A percentile compares a stretch with the other conserved stretches of the same genome.
These are phyloP conservation scores for Crithidia sp. DNA, from an alignment of 208 protist species.

Conservation along the genomic window DNA sequence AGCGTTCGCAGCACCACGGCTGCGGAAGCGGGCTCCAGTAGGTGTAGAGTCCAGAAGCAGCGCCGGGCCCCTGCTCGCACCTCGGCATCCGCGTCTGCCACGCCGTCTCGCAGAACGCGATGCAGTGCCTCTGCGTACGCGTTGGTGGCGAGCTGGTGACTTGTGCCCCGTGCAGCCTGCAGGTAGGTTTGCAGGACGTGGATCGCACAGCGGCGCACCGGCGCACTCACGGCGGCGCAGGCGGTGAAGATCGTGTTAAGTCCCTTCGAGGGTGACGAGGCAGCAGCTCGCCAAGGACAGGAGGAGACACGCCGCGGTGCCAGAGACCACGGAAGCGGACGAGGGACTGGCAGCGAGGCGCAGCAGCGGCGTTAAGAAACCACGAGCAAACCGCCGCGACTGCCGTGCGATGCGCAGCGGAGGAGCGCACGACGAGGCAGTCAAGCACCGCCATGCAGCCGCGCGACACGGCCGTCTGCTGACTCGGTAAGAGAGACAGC, in stretches of 20 bases:
- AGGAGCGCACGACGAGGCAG: neutral
- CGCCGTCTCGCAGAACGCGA: constrained; percentile 38
- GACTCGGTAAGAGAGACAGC: constrained; percentile 46
- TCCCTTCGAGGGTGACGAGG: constrained; percentile 52
- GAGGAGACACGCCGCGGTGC: constrained; percentile 38
- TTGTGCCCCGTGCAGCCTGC: constrained; percentile 44
- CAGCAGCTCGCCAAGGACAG: constrained; percentile 32
- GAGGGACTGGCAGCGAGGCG: constrained; percentile 40
- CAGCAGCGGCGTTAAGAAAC: constrained; percentile 55
- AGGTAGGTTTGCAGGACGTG: constrained; percentile 42
- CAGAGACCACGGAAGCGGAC: constrained; percentile 19
- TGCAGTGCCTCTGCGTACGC: constrained; percentile 43
- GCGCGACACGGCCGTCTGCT: constrained; percentile 27
- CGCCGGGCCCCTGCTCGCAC: constrained; percentile 41
- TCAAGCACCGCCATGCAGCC: constrained; percentile 27
- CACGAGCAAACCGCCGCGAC: constrained; percentile 39
- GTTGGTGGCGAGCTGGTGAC: constrained; percentile 32
- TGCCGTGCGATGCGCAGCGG: constrained; percentile 5
- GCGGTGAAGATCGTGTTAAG: constrained; percentile 46
- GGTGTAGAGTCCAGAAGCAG: constrained; percentile 55
- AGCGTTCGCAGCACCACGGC: constrained; percentile 35
- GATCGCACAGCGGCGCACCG: constrained; percentile 46
- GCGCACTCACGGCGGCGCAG: constrained; percentile 32
- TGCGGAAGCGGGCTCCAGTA: constrained; percentile 50
- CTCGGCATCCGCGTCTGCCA: constrained; percentile 52